phyloP scores from a whole-genome alignment of 352 stramenopile species.

The Nothophytophthora sp. region DNA sequence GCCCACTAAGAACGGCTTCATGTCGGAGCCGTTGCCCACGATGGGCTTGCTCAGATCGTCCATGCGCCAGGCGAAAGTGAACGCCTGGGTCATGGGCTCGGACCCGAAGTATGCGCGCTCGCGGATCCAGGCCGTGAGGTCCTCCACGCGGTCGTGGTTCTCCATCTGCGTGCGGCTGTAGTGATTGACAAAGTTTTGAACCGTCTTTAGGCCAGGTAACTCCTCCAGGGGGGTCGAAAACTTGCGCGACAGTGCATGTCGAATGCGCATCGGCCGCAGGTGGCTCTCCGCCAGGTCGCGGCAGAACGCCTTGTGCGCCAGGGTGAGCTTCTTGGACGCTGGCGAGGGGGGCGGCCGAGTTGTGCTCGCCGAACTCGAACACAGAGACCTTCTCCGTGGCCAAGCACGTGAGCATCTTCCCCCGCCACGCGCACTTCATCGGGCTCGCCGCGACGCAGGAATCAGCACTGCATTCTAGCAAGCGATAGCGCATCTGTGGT shows the following conservation, averaged over 20 bases:
- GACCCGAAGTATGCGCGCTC: background rate
- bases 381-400: background rate
- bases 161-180: background rate
- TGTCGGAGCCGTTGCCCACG: too few relatives aligned
- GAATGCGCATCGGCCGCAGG: background rate
- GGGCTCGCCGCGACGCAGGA: background rate
- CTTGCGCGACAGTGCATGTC: background rate
- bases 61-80: conserved; percentile 2
- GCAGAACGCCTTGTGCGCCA: background rate
- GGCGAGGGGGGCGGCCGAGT: background rate
- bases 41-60: background rate
- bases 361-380: conserved; percentile 1
- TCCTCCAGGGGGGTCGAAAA: background rate
- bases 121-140: background rate
- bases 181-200: conserved; percentile 4
- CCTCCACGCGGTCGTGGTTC: background rate
- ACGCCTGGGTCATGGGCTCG: background rate
- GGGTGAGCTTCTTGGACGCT: background rate
- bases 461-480: too few relatives aligned
- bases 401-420: background rate
- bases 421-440: conserved; percentile 1
- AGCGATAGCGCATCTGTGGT: too few relatives aligned
- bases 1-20: too few relatives aligned
- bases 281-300: background rate
- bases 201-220: background rate